These are phyloP conservation scores for Pseudoturritis turrita DNA, from an alignment of 345 rosid species.

Conservation along the genomic window DNA sequence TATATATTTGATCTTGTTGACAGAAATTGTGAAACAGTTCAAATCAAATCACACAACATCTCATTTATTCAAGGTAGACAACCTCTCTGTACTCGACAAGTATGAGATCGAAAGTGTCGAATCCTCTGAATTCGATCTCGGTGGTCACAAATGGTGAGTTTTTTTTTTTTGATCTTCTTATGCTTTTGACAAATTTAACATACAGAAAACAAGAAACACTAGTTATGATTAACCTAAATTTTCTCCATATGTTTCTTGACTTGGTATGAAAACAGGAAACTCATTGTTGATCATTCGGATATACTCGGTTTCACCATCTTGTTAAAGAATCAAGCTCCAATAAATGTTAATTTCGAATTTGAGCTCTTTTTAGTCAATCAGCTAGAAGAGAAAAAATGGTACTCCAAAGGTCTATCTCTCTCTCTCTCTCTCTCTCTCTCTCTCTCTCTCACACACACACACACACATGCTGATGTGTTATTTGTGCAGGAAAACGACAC, in stretches of 20 bases:
- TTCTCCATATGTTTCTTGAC: background rate
- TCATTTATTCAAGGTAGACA: slow-evolving; percentile 33
- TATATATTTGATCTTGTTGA: background rate
- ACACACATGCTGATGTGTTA: background rate
- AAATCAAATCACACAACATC: background rate
- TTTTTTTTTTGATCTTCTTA: too few relatives aligned
- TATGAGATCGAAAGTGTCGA: background rate
- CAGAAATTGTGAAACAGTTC: slow-evolving; percentile 9
- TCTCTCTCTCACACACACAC: too few relatives aligned
- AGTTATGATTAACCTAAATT: too few relatives aligned
- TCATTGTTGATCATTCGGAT: too few relatives aligned
- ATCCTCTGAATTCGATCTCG: slow-evolving; percentile 17
- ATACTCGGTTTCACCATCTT: too few relatives aligned
- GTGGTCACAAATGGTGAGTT: slow-evolving; percentile 16
- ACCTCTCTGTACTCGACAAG: slow-evolving; percentile 23
- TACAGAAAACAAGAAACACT: background rate
- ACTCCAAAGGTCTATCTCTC: too few relatives aligned
- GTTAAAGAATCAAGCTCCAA: background rate
- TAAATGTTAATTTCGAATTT: background rate
- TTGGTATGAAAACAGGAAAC: background rate
- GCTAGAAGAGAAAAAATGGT: background rate
- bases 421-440: background rate
- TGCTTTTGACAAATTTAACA: background rate
- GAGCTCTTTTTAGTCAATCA: slow-evolving; percentile 2
- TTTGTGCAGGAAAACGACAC: background rate